Evolutionary conservation across 1,139 yeast species (phyloP), one percentile per base, ranked within the genome.

Genomic region (Geotrichum australiense): DNA sequence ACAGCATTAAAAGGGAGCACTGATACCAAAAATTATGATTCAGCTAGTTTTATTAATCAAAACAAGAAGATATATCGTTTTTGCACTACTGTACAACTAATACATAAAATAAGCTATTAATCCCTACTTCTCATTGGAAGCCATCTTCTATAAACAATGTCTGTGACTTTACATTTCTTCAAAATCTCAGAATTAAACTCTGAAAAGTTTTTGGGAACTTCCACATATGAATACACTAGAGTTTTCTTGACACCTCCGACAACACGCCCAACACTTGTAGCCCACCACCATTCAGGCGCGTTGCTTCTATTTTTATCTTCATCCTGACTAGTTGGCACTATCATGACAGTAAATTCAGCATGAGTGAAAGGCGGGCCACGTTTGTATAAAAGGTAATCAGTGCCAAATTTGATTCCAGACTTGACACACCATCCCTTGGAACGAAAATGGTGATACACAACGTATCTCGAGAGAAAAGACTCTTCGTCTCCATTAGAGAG

Each of bases 341-440:
- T 68, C 52, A 73, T 59, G 14, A 68, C 57, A 3, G 93, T 85
- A 59, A 76, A 85, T 54, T 87, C 96, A 0, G 98, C 97, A 59
- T 91, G 99, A 36, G 81, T 76, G 58, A 89, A 87, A 1, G 96
- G 96, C 7, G 98, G 98, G 0, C 99, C 99, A 45, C 91, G 70
- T 44, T 80, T 77, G 59, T 91, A 91, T 5, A 91, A 66, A 15
- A 91, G 65, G 61, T 69, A 80, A 53, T 89, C 94, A 18, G 85
- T 74, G 1, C 96, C 96, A 62, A 91, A 91, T 58, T 91, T 91
- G 45, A 89, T 75, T 0, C 97, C 98, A 0, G 89, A 76, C 47
- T 94, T 70, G 2, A 80, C 94, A 67, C 97, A 89, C 97, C 97
- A 91, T 0, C 97, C 97, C 25, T 78, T 70, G 0, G 96, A 78